phyloP scores from a whole-genome alignment of 331 rosid species.

The Arachis monticola region DNA sequence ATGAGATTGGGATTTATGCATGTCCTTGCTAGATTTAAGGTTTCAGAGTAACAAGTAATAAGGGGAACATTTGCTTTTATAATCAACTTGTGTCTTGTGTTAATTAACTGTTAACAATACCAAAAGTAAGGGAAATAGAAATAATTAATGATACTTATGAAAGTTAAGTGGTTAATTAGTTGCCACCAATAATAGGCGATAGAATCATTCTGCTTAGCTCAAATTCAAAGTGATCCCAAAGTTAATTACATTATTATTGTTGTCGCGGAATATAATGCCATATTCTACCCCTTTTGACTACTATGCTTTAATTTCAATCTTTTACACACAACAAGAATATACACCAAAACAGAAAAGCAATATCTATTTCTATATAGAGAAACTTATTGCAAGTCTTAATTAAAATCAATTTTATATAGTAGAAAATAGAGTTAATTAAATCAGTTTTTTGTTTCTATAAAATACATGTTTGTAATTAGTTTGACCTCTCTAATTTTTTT shows the following conservation, averaged over 20 bases:
- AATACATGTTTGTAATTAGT: no score
- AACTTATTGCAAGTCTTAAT: background rate
- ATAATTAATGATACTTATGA: no score
- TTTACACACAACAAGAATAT: slow-evolving; percentile 11
- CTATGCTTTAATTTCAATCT: slow-evolving; percentile 35
- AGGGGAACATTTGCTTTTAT: background rate
- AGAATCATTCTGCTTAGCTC: slow-evolving; percentile 29
- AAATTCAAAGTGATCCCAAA: slow-evolving; percentile 53
- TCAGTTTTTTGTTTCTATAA: no score
- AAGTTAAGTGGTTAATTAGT: slow-evolving; percentile 18
- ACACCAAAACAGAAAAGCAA: background rate
- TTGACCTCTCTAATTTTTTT: no score
- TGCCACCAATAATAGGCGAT: background rate
- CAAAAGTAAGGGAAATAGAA: background rate
- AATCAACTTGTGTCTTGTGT: slow-evolving; percentile 26
- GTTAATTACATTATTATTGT: slow-evolving; percentile 27
- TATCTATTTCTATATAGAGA: background rate
- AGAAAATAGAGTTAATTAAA: background rate
- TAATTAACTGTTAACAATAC: background rate
- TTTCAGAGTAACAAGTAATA: background rate
- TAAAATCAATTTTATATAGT: background rate
- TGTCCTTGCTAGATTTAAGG: slow-evolving; percentile 31
- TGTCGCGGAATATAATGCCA: slow-evolving; percentile 40
- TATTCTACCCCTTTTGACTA: slow-evolving; percentile 45
- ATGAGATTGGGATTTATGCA: background rate